These are phyloP conservation scores for Cordyceps sp. DNA, from an alignment of 2,329 filamentous ascomycete species.

Conservation along the genomic window DNA sequence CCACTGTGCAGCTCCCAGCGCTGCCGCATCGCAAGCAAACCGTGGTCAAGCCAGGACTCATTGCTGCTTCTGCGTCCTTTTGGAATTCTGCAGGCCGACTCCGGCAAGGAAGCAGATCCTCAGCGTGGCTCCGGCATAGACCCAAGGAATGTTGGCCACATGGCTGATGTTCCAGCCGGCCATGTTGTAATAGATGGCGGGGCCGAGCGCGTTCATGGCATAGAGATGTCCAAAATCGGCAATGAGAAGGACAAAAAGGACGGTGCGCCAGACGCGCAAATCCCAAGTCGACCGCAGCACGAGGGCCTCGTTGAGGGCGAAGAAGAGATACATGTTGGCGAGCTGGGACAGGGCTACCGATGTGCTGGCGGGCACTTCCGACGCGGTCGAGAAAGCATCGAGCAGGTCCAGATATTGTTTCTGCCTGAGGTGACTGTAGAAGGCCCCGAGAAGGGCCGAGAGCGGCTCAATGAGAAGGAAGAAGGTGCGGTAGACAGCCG, in stretches of 20 bases:
- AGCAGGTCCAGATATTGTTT: slow-evolving; percentile 47
- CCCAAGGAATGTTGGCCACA: slow-evolving; percentile 53
- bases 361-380: slow-evolving; percentile 37
- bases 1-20: not conserved
- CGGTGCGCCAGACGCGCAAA: slow-evolving; percentile 49
- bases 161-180: slow-evolving; percentile 49
- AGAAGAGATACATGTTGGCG: slow-evolving; percentile 62
- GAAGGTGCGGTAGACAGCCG: slow-evolving; percentile 49
- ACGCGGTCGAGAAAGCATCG: slow-evolving; percentile 27
- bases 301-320: slow-evolving; percentile 61
- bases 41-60: not conserved
- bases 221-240: slow-evolving; percentile 67
- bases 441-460: slow-evolving; percentile 34
- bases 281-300: slow-evolving; percentile 55
- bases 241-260: slow-evolving; percentile 50
- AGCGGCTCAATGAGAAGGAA: slow-evolving; percentile 57
- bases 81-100: slow-evolving; percentile 27
- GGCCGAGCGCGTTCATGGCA: slow-evolving; percentile 42
- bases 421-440: slow-evolving; percentile 31
- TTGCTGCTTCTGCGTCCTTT: slow-evolving; percentile 8
- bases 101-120: slow-evolving; percentile 41
- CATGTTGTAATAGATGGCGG: slow-evolving; percentile 45
- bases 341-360: slow-evolving; percentile 57
- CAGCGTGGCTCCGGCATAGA: slow-evolving; percentile 48
- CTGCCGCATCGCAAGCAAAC: not conserved